phyloP scores from a whole-genome alignment of 2,329 filamentous ascomycete genomes.

The Diaporthe sp. region DNA sequence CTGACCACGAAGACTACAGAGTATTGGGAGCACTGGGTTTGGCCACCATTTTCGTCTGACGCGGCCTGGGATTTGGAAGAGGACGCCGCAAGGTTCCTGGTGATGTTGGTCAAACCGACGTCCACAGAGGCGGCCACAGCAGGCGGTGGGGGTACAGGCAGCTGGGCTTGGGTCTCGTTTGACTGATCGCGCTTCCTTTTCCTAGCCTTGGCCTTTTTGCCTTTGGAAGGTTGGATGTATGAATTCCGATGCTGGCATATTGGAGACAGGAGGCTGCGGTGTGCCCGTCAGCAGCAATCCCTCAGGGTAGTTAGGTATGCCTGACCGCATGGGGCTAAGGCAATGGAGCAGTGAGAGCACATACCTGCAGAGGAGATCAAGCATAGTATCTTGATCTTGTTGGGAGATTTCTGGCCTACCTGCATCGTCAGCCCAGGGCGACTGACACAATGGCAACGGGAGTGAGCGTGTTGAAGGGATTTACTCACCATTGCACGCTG shows the following conservation, averaged over 20 bases:
- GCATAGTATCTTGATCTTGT: slow-evolving; percentile 72
- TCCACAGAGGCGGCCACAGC: slow-evolving; percentile 70
- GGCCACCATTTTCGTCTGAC: neutral
- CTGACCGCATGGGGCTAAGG: slow-evolving; percentile 32
- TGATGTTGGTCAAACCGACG: slow-evolving; percentile 74
- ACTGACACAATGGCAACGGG: neutral
- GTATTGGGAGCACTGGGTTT: slow-evolving; percentile 50
- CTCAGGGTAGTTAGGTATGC: neutral
- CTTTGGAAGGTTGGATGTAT: slow-evolving; percentile 69
- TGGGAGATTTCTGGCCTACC: slow-evolving; percentile 70
- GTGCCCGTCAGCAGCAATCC: slow-evolving; percentile 20
- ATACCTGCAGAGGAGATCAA: slow-evolving; percentile 77
- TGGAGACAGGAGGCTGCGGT: slow-evolving; percentile 69
- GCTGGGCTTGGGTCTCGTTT: slow-evolving; percentile 39
- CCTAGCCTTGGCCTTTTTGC: slow-evolving; percentile 68
- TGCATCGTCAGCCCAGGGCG: neutral
- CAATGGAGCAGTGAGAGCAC: slow-evolving; percentile 36
- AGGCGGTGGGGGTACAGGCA: slow-evolving; percentile 55
- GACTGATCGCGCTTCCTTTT: slow-evolving; percentile 56
- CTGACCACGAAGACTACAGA: slow-evolving; percentile 69
- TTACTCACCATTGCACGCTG: slow-evolving; percentile 66
- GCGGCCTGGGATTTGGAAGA: neutral
- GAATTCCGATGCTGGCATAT: slow-evolving; percentile 71
- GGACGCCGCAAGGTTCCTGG: slow-evolving; percentile 65
- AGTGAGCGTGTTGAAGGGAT: slow-evolving; percentile 2